phyloP scores from a whole-genome alignment of 345 rosid species.

The Laguncularia racemosa region DNA sequence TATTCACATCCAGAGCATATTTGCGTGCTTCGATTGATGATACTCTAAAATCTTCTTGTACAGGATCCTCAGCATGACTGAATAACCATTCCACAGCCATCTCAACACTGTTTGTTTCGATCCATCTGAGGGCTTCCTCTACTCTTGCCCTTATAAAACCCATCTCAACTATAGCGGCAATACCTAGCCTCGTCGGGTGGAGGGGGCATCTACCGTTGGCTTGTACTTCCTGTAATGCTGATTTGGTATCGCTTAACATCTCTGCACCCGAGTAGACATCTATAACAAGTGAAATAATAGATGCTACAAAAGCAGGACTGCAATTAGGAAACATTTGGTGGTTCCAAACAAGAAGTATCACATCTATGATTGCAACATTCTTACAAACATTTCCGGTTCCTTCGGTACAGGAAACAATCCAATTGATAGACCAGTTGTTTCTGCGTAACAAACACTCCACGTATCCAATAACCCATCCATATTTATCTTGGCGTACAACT shows the following conservation, averaged over 20 bases:
- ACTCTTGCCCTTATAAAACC: constrained; percentile 97
- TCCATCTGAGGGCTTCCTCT: constrained; percentile 83
- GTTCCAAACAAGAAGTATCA: constrained; percentile 81
- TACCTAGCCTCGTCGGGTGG: constrained; percentile 86
- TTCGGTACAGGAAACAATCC: constrained; percentile 89
- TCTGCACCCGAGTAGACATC: constrained; percentile 82
- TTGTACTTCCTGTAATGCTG: constrained; percentile 57
- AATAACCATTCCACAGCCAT: constrained; percentile 96
- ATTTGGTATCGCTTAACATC: constrained; percentile 68
- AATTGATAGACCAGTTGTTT: constrained; percentile 75
- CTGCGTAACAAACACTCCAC: too few relatives aligned
- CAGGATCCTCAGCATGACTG: constrained; percentile 82
- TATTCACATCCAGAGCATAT: constrained; percentile 76
- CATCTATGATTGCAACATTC: constrained; percentile 88
- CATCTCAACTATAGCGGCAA: constrained; percentile 91
- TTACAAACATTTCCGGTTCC: constrained; percentile 82
- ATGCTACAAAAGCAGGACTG: constrained; percentile 64
- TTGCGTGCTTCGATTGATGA: constrained; percentile 78
- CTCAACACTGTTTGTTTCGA: constrained; percentile 94
- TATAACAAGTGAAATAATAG: constrained; percentile 66
- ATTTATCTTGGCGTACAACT: constrained; percentile 98
- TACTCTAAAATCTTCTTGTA: constrained; percentile 90
- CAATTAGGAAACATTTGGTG: constrained; percentile 75
- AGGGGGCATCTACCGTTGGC: constrained; percentile 67
- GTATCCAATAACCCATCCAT: constrained; percentile 99